Conservation (phyloP, 2,329 filamentous ascomycete species). For the Paracoccidioides lutzii region DNA sequence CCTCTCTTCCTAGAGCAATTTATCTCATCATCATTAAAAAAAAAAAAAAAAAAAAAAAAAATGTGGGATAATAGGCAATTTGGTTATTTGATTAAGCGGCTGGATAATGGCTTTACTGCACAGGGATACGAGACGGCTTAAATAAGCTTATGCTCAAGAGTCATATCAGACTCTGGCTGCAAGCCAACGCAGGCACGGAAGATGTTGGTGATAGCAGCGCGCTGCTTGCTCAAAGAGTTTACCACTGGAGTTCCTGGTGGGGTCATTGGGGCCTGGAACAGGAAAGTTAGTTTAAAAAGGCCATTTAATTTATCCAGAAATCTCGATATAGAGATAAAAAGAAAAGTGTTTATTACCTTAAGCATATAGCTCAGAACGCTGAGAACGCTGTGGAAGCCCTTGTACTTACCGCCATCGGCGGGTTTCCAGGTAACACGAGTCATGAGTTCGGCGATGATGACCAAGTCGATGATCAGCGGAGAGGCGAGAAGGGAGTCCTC, state of each 20-base stretch:
- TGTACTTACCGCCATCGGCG: constrained; percentile 55
- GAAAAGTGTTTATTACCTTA: constrained; percentile 35
- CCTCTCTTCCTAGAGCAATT: background rate
- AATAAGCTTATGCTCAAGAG: constrained; percentile 95
- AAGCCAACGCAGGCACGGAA: constrained; percentile 95
- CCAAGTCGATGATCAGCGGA: constrained; percentile 92
- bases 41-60: background rate
- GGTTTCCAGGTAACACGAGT: constrained; percentile 90
- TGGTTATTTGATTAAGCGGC: background rate
- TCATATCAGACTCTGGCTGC: constrained; percentile 98
- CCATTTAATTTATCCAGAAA: background rate
- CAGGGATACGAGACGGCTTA: constrained; percentile 25
- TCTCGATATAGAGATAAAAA: background rate
- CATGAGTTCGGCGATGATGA: constrained; percentile 92
- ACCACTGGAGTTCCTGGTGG: constrained; percentile 90
- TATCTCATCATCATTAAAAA: too few relatives aligned
- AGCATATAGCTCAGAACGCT: constrained; percentile 99
- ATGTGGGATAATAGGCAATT: background rate
- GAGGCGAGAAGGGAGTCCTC: constrained; percentile 95
- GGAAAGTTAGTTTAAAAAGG: constrained; percentile 5
- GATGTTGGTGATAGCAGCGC: constrained; percentile 88
- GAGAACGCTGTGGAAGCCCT: constrained; percentile 91
- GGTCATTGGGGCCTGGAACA: constrained; percentile 67
- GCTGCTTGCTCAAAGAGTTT: constrained; percentile 93
- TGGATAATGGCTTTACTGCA: background rate